Conservation (phyloP, 441 rosid genomes). For the Gossypium trilobum region DNA sequence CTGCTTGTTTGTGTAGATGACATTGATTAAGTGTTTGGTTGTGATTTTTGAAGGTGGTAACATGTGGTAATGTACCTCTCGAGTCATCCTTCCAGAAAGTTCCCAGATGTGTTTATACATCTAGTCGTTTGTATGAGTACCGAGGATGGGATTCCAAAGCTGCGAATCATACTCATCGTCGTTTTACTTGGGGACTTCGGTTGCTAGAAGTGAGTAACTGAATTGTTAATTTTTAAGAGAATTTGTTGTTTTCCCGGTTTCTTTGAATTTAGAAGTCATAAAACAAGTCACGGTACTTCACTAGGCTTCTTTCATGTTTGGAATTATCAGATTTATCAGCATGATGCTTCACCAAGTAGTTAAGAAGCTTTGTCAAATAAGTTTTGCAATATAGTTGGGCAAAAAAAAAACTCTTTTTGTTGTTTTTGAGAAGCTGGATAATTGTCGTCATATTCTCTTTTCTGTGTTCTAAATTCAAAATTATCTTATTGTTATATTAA, state of each 20-base stretch:
- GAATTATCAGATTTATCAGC: neutral
- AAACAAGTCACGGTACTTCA: neutral
- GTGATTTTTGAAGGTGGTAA: constrained; percentile 58
- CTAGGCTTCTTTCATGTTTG: neutral
- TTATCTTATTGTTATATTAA: neutral
- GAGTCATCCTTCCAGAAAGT: constrained; percentile 89
- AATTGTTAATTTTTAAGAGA: neutral
- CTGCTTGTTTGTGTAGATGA: neutral
- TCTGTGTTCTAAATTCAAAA: neutral
- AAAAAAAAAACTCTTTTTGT: neutral
- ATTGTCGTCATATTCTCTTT: neutral
- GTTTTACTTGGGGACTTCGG: constrained; percentile 90
- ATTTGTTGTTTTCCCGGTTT: neutral
- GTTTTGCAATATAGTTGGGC: neutral
- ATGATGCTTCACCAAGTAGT: neutral
- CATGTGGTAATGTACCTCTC: constrained; percentile 93
- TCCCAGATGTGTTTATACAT: constrained; percentile 92
- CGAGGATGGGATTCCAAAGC: constrained; percentile 96
- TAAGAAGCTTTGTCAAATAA: neutral
- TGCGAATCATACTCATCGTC: constrained; percentile 78
- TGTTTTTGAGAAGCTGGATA: neutral
- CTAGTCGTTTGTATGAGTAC: constrained; percentile 79
- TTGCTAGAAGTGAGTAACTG: constrained; percentile 63
- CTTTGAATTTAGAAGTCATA: neutral
- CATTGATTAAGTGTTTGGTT: neutral